Evolutionary conservation across 768 basidiomycete species (phyloP).

Genomic region (Macrolepiota albuminosa): DNA sequence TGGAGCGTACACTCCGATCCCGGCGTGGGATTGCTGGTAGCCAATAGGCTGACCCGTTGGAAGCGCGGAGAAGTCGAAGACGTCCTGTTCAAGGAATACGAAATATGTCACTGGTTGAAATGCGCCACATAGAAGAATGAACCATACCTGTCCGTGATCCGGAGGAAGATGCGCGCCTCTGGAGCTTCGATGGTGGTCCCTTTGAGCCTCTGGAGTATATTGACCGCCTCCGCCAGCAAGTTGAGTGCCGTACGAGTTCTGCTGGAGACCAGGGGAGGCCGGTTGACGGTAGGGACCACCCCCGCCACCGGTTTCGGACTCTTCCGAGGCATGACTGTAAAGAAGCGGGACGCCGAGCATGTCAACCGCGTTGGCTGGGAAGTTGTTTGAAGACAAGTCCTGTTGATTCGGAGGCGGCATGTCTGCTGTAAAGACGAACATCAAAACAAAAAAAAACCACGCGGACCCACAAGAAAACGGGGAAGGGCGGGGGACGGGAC

Average conservation of each 20-base stretch:
- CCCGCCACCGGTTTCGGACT: constrained; percentile 14
- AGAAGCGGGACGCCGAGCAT: constrained; percentile 12
- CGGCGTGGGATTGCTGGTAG: constrained; percentile 5
- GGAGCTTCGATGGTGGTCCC: neutral
- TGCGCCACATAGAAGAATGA: constrained; percentile 12
- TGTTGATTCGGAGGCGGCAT: constrained; percentile 13
- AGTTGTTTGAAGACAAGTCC: constrained; percentile 6
- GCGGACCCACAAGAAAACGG: constrained; percentile 13
- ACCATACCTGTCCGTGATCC: constrained; percentile 7
- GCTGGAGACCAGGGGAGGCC: constrained; percentile 4
- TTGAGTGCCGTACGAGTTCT: neutral
- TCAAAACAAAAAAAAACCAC: constrained; percentile 5
- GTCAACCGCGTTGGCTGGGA: constrained; percentile 3
- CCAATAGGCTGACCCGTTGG: constrained; percentile 5
- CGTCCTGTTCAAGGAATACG: neutral
- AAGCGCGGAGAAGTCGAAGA: constrained; percentile 9
- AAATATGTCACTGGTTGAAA: neutral
- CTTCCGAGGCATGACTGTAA: constrained; percentile 15
- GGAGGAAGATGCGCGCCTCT: neutral
- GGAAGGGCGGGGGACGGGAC: neutral
- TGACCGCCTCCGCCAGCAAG: neutral
- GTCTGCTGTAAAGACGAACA: constrained; percentile 9
- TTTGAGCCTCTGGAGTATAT: neutral
- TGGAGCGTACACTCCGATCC: neutral
- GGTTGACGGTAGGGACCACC: constrained; percentile 10